Percentiles rank a stretch among this genome's conserved stretches.
Conservation (phyloP, 2,329 filamentous ascomycete species). For the Aspergillus viridinutans region DNA sequence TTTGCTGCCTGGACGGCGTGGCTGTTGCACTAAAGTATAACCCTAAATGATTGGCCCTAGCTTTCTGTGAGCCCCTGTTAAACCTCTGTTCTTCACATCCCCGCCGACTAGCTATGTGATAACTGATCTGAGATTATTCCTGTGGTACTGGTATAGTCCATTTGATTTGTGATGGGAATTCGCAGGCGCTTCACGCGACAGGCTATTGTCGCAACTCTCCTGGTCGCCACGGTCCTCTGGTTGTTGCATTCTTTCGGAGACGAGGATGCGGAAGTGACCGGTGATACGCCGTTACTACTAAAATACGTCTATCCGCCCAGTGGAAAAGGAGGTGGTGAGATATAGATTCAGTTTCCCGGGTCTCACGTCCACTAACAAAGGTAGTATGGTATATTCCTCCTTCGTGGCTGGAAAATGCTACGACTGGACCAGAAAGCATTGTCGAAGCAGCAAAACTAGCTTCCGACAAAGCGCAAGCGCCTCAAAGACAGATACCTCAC, state of each 20-base stretch:
- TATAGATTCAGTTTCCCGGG: not conserved
- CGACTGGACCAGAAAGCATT: slow-evolving; percentile 12
- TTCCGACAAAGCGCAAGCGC: slow-evolving; percentile 10
- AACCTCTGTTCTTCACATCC: too few species aligned
- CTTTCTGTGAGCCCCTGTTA: too few species aligned
- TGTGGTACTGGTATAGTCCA: too few species aligned
- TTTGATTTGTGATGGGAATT: not conserved
- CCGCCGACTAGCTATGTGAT: too few species aligned
- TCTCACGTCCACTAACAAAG: not conserved
- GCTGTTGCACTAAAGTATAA: not conserved
- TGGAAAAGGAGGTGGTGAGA: not conserved
- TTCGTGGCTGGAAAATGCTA: slow-evolving; percentile 1
- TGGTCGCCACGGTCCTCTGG: not conserved
- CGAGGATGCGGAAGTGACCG: not conserved
- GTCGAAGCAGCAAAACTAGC: slow-evolving; percentile 26
- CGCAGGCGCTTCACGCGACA: not conserved
- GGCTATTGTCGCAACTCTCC: not conserved
- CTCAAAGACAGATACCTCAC: slow-evolving; percentile 14
- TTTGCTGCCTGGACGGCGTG: too few species aligned
- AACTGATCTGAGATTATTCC: too few species aligned
- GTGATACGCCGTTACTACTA: not conserved
- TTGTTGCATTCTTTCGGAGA: not conserved
- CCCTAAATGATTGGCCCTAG: not conserved
- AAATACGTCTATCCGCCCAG: not conserved
- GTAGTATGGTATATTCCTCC: slow-evolving; percentile 11